These are phyloP conservation scores for Gynostemma pentaphyllum DNA, from an alignment of 306 rosid species.

Conservation along the genomic window DNA sequence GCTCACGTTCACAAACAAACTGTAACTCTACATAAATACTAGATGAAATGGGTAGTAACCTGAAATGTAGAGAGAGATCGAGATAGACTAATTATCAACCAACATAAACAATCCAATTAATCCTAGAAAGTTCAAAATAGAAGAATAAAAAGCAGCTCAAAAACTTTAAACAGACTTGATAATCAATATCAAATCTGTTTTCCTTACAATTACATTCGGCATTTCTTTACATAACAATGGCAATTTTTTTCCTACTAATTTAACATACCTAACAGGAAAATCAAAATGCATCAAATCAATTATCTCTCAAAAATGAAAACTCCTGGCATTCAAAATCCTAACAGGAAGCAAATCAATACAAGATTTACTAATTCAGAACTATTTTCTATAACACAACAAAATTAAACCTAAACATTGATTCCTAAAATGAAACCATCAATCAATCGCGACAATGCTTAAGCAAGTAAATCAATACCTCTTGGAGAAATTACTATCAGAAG, in stretches of 20 bases:
- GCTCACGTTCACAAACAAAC: not conserved
- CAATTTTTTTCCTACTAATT: not conserved
- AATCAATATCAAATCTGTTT: not conserved
- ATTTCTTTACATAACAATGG: not conserved
- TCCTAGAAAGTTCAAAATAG: not conserved
- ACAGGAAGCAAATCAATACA: not conserved
- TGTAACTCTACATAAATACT: not conserved
- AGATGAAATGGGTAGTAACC: no score
- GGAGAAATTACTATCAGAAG: conserved; percentile 61
- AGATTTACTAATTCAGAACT: no score
- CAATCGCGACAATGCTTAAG: not conserved
- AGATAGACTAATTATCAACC: not conserved
- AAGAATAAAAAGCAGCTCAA: not conserved
- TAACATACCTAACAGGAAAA: not conserved
- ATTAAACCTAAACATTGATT: no score
- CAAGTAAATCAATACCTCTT: conserved; percentile 34
- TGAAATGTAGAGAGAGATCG: no score
- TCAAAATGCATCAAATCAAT: not conserved
- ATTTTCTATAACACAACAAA: not conserved
- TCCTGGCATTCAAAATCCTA: not conserved
- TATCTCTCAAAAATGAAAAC: not conserved
- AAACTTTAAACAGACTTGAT: no score
- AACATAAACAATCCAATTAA: not conserved
- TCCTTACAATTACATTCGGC: not conserved
- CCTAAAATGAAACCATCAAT: not conserved